Base-by-base conservation (phyloP, 352 stramenopile species). In the Pythium diclinum region DNA sequence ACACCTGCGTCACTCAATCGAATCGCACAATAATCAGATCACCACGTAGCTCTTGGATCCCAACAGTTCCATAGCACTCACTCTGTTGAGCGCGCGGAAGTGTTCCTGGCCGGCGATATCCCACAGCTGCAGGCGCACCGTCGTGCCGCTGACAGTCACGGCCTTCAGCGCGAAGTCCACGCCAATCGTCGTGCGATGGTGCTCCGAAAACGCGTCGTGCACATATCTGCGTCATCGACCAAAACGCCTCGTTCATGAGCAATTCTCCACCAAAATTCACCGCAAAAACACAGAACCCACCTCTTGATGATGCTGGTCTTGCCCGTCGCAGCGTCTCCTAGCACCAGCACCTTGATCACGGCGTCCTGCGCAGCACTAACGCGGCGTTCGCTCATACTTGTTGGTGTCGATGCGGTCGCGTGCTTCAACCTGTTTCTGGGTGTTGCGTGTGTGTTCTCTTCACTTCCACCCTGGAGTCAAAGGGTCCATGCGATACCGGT, bases 71-170 rank as follows among this genome's bases (percentile, higher is more conserved):
- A 55, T 36, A 17, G n/a, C 8, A 63, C 72, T 3, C 52, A 92
- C 88, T 42, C 89, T 77, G 68, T 96, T 96, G 8, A 98, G 80
- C n/a, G 86, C 83, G n/a, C 91, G 85, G 60, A 97, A 98, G 54
- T 97, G 89, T 61, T 98, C 94, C 73, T 98, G 92, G 8, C 94
- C 85, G 16, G 94, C 94, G 53, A 98, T 97, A 57, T 98, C 94
- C 93, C 94, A 98, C 19, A 98, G 75, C 73, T 98, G 93, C 14
- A 98, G 74, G 19, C 90, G 88, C 47, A 97, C 87, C 36, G 84
- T 96, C 47, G 85, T 96, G 52, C 87, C 88, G 28, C 75, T 83
- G 6, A 96, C 85, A 1, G 85, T 91, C 56, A 97, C 77, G 17
- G 91, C 76, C 73, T 97, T 97, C 21, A 97, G 77, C 30, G 89